phyloP scores from a whole-genome alignment of 257 asterid species.

The Jacaranda mimosifolia region DNA sequence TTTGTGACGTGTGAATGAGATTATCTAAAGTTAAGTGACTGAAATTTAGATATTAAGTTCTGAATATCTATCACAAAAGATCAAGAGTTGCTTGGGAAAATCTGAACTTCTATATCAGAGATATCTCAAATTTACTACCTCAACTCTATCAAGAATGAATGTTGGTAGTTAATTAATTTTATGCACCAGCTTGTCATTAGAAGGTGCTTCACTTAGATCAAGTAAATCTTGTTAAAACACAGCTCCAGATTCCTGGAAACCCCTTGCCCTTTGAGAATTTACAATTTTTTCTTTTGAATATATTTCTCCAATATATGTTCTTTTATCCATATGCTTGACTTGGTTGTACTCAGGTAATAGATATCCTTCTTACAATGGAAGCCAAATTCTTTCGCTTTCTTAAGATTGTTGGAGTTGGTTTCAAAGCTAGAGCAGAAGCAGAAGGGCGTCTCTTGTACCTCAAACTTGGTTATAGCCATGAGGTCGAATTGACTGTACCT shows the following conservation, averaged over 20 bases:
- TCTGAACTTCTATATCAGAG: not conserved
- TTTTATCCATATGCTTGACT: constrained; percentile 4
- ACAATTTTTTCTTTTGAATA: no score
- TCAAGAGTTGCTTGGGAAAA: not conserved
- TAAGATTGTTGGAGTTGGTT: constrained; percentile 84
- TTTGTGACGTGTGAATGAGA: not conserved
- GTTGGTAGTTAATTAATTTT: no score
- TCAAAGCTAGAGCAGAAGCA: constrained; percentile 81
- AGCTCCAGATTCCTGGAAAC: not conserved
- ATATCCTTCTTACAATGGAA: constrained; percentile 45
- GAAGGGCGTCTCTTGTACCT: constrained; percentile 80
- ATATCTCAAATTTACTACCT: no score
- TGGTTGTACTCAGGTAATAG: not conserved
- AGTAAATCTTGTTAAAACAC: not conserved
- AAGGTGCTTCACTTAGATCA: not conserved
- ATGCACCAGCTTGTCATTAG: not conserved
- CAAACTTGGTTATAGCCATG: constrained; percentile 78
- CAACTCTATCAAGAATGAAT: no score
- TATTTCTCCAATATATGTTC: not conserved
- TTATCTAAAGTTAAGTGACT: not conserved
- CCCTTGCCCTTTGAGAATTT: not conserved
- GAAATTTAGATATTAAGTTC: not conserved
- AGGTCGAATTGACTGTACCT: constrained; percentile 67
- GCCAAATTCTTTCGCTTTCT: constrained; percentile 69
- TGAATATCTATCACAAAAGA: not conserved